Percentiles rank a stretch among this genome's conserved stretches.
These are phyloP conservation scores for Triangularia verruculosa DNA, from an alignment of 2,329 filamentous ascomycete species.

Conservation along the genomic window DNA sequence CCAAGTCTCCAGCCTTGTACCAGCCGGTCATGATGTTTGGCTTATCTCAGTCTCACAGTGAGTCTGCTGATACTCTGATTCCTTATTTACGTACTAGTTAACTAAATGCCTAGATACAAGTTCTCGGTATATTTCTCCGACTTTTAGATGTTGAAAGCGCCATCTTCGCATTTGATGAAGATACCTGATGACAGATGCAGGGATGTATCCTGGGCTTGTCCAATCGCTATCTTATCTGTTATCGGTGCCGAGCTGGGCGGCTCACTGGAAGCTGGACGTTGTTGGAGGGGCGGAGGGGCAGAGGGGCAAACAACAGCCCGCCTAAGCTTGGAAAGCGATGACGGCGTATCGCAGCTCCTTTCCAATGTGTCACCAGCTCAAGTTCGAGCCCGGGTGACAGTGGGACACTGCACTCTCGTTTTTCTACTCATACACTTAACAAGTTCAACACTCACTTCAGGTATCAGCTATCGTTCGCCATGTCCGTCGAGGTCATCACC, in stretches of 20 bases:
- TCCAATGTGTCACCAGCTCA: constrained; percentile 1
- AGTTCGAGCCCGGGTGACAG: constrained; percentile 5
- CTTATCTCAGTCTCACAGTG: background rate
- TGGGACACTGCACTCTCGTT: background rate
- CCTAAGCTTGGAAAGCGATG: background rate
- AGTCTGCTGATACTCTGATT: background rate
- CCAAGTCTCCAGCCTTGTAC: background rate
- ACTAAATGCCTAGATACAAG: background rate
- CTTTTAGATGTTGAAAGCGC: background rate
- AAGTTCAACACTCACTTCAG: background rate
- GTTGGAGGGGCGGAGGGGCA: constrained; percentile 12
- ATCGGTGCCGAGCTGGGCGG: constrained; percentile 13
- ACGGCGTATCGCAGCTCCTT: constrained; percentile 5
- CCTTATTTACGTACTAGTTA: background rate
- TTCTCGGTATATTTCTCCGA: background rate
- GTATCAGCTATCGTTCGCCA: constrained; percentile 34
- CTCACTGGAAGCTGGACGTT: background rate
- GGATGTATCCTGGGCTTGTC: background rate
- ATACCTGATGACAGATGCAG: background rate
- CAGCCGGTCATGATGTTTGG: background rate
- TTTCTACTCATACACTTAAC: background rate
- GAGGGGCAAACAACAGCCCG: constrained; percentile 10
- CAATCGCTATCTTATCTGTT: constrained; percentile 14
- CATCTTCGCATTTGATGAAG: background rate
- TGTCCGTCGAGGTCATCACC: constrained; percentile 63